Percentiles rank a stretch among this genome's conserved stretches.
Evolutionary conservation across 2,329 filamentous ascomycete genomes (phyloP).

Genomic region (Beauveria pseudobassiana): DNA sequence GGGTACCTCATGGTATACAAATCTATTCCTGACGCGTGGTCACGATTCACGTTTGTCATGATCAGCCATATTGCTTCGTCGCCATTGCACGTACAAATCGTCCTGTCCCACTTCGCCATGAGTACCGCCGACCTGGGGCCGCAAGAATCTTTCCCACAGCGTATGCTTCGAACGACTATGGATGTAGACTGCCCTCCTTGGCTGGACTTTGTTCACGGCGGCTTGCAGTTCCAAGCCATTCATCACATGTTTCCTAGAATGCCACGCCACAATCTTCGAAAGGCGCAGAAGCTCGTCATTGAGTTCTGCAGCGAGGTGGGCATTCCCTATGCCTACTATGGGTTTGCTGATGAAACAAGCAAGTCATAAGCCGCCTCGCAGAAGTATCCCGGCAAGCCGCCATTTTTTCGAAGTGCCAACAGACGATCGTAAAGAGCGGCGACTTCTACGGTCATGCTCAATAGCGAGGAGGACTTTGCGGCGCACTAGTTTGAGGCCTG

Average conservation of each 20-base stretch:
- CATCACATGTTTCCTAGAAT: conserved; percentile 81
- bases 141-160: conserved; percentile 80
- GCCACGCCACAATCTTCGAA: conserved; percentile 75
- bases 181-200: conserved; percentile 82
- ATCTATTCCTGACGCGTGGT: conserved; percentile 59
- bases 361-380: conserved; percentile 67
- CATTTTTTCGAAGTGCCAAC: conserved; percentile 69
- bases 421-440: conserved; percentile 31
- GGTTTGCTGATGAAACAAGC: conserved; percentile 78
- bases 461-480: neutral
- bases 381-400: conserved; percentile 75
- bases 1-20: conserved; percentile 75
- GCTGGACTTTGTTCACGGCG: conserved; percentile 85
- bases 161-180: conserved; percentile 90
- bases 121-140: conserved; percentile 80
- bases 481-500: neutral
- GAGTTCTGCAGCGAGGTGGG: conserved; percentile 76
- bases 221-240: conserved; percentile 82
- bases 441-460: conserved; percentile 14
- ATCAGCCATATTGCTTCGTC: conserved; percentile 75
- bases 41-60: conserved; percentile 67
- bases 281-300: conserved; percentile 65
- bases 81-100: conserved; percentile 83
- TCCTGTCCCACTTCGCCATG: conserved; percentile 89
- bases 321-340: conserved; percentile 79